A percentile compares a stretch with the other conserved stretches of the same genome.
phyloP scores from a whole-genome alignment of 1,139 yeast species.

The Blastobotrys serpentis region DNA sequence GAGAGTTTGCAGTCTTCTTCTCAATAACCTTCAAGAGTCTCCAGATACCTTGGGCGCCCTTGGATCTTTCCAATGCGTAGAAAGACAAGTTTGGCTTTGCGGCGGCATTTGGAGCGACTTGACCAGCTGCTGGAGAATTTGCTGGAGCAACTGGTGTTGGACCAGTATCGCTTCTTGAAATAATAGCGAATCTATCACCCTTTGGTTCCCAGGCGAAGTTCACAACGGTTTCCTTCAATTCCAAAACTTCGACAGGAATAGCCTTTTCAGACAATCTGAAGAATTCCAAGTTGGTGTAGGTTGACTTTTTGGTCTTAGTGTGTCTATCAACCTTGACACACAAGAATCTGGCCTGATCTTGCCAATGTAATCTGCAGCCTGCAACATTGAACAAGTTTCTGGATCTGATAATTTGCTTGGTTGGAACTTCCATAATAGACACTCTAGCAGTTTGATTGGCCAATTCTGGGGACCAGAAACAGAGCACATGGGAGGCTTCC shows the following conservation, averaged over 20 bases:
- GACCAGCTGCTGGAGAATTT: constrained; percentile 44
- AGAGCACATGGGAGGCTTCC: constrained; percentile 46
- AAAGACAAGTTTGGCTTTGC: constrained; percentile 75
- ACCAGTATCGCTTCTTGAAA: constrained; percentile 50
- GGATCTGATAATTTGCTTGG: constrained; percentile 80
- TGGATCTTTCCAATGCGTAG: constrained; percentile 71
- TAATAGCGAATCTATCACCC: constrained; percentile 79
- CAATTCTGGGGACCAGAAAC: constrained; percentile 97
- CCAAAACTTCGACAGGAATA: constrained; percentile 92
- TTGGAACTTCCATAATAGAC: constrained; percentile 83
- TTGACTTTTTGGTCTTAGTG: constrained; percentile 89
- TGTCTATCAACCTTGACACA: constrained; percentile 97
- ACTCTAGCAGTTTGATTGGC: constrained; percentile 94
- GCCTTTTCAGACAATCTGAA: constrained; percentile 85
- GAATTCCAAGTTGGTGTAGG: constrained; percentile 89
- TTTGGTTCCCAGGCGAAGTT: constrained; percentile 97
- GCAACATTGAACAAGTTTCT: constrained; percentile 93
- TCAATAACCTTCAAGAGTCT: constrained; percentile 53
- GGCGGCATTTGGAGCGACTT: constrained; percentile 46
- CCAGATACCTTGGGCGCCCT: constrained; percentile 55
- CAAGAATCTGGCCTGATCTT: constrained; percentile 75
- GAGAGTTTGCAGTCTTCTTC: constrained; percentile 63
- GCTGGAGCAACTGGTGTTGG: constrained; percentile 44
- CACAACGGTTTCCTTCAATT: constrained; percentile 82
- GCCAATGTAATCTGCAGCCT: constrained; percentile 94